These are phyloP conservation scores for Hyphopichia fennica DNA, from an alignment of 1,139 yeast species.

Conservation along the genomic window DNA sequence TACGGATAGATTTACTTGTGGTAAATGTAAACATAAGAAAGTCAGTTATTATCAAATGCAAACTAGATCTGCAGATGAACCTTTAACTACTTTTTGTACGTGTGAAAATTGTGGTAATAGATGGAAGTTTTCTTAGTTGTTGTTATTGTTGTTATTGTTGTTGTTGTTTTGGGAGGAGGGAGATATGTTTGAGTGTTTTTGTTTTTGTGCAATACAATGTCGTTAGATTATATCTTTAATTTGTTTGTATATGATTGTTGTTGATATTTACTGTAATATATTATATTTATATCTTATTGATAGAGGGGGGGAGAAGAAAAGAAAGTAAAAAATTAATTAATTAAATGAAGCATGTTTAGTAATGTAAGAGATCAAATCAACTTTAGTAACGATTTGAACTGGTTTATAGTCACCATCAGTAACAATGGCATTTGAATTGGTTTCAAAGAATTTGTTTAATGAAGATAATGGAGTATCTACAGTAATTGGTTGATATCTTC, in stretches of 20 bases:
- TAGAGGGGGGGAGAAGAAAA: no score
- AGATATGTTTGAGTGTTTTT: background rate
- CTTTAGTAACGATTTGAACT: conserved; percentile 84
- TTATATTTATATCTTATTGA: background rate
- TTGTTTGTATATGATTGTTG: background rate
- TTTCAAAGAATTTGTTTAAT: conserved; percentile 80
- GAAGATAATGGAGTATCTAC: conserved; percentile 67
- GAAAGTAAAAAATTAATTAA: no score
- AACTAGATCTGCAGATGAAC: conserved; percentile 98
- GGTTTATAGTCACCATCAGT: conserved; percentile 74
- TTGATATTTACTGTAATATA: background rate
- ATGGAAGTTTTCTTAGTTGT: conserved; percentile 79
- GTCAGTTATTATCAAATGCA: conserved; percentile 97
- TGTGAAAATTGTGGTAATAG: conserved; percentile 97
- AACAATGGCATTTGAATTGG: conserved; percentile 81
- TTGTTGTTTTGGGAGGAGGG: no score
- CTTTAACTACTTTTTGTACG: conserved; percentile 95
- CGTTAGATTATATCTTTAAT: background rate
- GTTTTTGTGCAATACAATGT: background rate
- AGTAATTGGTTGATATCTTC: conserved; percentile 67
- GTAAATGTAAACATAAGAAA: conserved; percentile 95
- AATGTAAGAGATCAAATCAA: conserved; percentile 73
- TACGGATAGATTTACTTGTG: conserved; percentile 95
- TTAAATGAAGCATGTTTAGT: conserved; percentile 32
- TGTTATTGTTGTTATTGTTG: background rate